phyloP scores from a whole-genome alignment of 495 filamentous ascomycete genomes.

The Pseudomonodictys pantanalensis region DNA sequence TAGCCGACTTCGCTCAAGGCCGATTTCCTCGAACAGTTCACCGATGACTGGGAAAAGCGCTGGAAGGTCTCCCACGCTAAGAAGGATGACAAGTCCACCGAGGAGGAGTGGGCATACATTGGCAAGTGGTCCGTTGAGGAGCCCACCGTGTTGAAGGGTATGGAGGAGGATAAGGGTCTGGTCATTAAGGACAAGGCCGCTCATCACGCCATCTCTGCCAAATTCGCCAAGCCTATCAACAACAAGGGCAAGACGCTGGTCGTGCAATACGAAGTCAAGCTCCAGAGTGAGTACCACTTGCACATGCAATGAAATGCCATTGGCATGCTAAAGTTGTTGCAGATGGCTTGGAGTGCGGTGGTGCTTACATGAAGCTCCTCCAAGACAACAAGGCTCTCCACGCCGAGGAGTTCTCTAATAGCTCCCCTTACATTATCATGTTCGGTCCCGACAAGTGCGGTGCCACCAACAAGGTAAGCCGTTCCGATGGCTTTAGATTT shows the following conservation, averaged over 20 bases:
- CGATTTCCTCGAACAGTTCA: constrained; percentile 98
- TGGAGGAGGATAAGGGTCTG: constrained; percentile 93
- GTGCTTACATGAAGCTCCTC: constrained; percentile 98
- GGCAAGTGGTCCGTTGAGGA: constrained; percentile 97
- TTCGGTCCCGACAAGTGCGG: constrained; percentile 99
- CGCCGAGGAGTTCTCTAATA: constrained; percentile 96
- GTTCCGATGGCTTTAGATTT: background rate
- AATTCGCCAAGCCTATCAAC: constrained; percentile 94
- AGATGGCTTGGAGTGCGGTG: constrained; percentile 97
- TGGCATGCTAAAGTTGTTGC: constrained; percentile 29
- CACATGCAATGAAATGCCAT: background rate
- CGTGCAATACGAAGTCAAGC: constrained; percentile 99
- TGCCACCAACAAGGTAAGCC: constrained; percentile 87
- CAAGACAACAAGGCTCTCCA: constrained; percentile 96
- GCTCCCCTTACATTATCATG: constrained; percentile 98
- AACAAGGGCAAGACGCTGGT: constrained; percentile 96
- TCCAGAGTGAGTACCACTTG: constrained; percentile 70
- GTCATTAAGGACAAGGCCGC: constrained; percentile 95
- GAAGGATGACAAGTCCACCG: constrained; percentile 78
- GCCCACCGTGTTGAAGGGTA: constrained; percentile 86
- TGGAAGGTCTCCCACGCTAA: constrained; percentile 96
- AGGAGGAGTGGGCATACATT: constrained; percentile 97
- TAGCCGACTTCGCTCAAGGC: constrained; percentile 86
- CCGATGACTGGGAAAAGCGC: constrained; percentile 83
- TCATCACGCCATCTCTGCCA: constrained; percentile 98